A percentile compares a stretch with the other conserved stretches of the same genome.
phyloP scores from a whole-genome alignment of 2,329 filamentous ascomycete genomes.

The Phaeoacremonium minimum region DNA sequence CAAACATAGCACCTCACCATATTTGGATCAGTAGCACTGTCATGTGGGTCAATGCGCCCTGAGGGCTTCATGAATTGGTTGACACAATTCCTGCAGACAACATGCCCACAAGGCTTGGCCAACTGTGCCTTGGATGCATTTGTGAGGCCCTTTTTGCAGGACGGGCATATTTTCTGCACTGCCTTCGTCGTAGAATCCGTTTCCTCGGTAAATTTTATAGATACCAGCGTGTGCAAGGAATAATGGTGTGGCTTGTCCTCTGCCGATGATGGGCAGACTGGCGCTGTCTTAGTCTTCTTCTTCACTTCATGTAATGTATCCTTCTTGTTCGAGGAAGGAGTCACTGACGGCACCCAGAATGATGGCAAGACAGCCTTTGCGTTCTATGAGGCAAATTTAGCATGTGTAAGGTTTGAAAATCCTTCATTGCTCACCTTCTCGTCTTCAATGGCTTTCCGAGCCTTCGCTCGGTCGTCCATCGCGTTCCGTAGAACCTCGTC shows the following conservation, averaged over 20 bases:
- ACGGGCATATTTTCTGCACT: constrained; percentile 62
- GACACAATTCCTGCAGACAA: constrained; percentile 81
- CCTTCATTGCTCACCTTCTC: constrained; percentile 53
- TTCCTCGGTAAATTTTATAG: constrained; percentile 73
- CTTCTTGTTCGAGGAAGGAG: constrained; percentile 61
- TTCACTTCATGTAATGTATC: constrained; percentile 48
- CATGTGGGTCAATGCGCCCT: constrained; percentile 55
- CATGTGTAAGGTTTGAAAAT: constrained; percentile 1
- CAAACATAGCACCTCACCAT: constrained; percentile 78
- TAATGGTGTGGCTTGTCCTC: constrained; percentile 65
- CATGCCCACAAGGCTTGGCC: constrained; percentile 85
- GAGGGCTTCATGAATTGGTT: constrained; percentile 72
- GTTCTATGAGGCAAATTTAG: constrained; percentile 31
- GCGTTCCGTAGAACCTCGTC: constrained; percentile 70
- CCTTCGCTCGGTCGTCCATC: constrained; percentile 63
- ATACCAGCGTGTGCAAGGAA: constrained; percentile 72
- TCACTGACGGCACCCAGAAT: constrained; percentile 90
- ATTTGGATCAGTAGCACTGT: constrained; percentile 37
- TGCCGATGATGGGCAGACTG: constrained; percentile 72
- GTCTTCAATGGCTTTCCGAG: constrained; percentile 64
- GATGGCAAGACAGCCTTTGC: constrained; percentile 70
- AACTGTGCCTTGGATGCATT: constrained; percentile 81
- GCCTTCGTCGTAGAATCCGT: constrained; percentile 43
- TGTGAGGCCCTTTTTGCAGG: constrained; percentile 76
- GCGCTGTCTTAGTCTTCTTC: constrained; percentile 62